These are phyloP conservation scores for Penicillium chermesinum DNA, from an alignment of 495 filamentous ascomycete species.

Conservation along the genomic window DNA sequence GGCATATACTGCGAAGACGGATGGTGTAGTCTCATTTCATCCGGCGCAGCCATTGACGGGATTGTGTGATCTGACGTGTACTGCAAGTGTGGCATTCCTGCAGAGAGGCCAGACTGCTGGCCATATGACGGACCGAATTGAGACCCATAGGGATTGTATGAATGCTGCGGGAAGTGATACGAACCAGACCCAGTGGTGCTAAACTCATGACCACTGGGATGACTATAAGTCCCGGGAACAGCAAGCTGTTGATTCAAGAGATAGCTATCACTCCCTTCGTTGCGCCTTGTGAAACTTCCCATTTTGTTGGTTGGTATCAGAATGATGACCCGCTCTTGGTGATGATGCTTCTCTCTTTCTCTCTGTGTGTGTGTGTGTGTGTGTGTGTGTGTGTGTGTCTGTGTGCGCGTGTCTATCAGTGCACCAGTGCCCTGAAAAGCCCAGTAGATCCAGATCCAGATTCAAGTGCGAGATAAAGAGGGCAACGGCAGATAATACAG, in stretches of 20 bases:
- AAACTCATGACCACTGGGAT: conserved; percentile 32
- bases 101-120: conserved; percentile 26
- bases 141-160: conserved; percentile 32
- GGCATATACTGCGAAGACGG: conserved; percentile 31
- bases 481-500: too few relatives aligned
- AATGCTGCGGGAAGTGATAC: conserved; percentile 34
- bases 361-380: too few relatives aligned
- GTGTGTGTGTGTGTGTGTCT: too few relatives aligned
- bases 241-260: conserved; percentile 35
- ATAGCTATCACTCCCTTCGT: conserved; percentile 34
- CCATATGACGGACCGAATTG: conserved; percentile 34
- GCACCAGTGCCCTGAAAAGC: too few relatives aligned
- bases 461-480: too few relatives aligned
- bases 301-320: conserved; percentile 16
- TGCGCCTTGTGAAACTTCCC: conserved; percentile 37
- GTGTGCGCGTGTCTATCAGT: too few relatives aligned
- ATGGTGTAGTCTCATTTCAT: conserved; percentile 30
- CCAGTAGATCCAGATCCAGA: too few relatives aligned
- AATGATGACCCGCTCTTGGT: neutral
- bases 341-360: neutral
- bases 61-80: conserved; percentile 33
- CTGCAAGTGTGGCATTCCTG: conserved; percentile 30
- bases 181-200: conserved; percentile 25
- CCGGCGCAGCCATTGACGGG: conserved; percentile 27
- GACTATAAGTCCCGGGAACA: conserved; percentile 30